Conservation (phyloP, 2,329 filamentous ascomycete species). For the Penicillium corylophilum region DNA sequence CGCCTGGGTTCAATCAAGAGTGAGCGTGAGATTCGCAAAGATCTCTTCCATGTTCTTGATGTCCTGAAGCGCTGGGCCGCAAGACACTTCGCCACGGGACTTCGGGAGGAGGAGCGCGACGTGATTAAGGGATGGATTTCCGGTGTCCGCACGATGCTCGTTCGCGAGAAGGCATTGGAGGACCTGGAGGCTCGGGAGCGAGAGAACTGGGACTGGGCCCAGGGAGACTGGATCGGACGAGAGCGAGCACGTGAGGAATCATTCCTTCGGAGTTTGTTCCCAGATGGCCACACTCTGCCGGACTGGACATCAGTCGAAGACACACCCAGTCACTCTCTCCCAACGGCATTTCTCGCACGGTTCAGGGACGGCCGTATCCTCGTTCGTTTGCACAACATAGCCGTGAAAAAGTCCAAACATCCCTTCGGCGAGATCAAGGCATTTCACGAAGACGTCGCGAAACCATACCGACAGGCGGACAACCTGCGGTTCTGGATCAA, state of each 20-base stretch:
- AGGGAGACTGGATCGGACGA: slow-evolving; percentile 71
- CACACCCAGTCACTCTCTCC: slow-evolving; percentile 23
- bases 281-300: slow-evolving; percentile 59
- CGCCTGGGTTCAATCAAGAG: slow-evolving; percentile 82
- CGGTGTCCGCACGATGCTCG: slow-evolving; percentile 73
- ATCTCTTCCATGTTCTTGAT: slow-evolving; percentile 83
- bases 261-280: slow-evolving; percentile 75
- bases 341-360: slow-evolving; percentile 68
- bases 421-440: slow-evolving; percentile 86
- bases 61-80: slow-evolving; percentile 88
- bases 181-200: slow-evolving; percentile 69
- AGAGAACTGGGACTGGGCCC: slow-evolving; percentile 76
- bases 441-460: slow-evolving; percentile 88
- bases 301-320: slow-evolving; percentile 63
- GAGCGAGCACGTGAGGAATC: slow-evolving; percentile 77
- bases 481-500: slow-evolving; percentile 97
- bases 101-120: slow-evolving; percentile 74
- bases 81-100: slow-evolving; percentile 79
- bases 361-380: slow-evolving; percentile 79
- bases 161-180: slow-evolving; percentile 74
- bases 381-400: slow-evolving; percentile 84
- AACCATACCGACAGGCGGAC: slow-evolving; percentile 90
- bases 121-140: slow-evolving; percentile 76
- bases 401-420: slow-evolving; percentile 78
- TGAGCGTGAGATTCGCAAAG: slow-evolving; percentile 79